Evolutionary conservation across 2,329 filamentous ascomycete genomes (phyloP).

Genomic region (Fusarium humuli): DNA sequence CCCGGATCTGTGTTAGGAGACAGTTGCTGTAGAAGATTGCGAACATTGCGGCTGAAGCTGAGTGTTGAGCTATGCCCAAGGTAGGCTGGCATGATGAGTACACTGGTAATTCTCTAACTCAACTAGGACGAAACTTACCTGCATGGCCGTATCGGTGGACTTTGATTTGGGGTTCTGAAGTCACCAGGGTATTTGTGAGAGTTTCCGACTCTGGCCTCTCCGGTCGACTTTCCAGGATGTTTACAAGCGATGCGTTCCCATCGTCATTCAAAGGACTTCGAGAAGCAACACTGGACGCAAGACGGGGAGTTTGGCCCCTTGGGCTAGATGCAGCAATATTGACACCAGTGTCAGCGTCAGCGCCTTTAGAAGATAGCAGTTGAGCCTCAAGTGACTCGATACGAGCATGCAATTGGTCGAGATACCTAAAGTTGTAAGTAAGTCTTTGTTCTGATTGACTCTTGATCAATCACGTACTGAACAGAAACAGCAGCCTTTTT

Average conservation of each 20-base stretch:
- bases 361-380: not conserved
- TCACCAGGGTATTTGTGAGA: conserved; percentile 33
- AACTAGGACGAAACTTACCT: not conserved
- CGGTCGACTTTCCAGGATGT: not conserved
- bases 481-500: conserved; percentile 27
- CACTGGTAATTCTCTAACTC: fast-evolving
- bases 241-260: not conserved
- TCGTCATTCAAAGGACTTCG: not conserved
- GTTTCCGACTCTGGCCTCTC: conserved; percentile 4
- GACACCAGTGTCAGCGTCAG: not conserved
- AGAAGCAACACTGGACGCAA: not conserved
- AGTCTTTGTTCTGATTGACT: not conserved
- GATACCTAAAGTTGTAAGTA: conserved; percentile 18
- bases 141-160: conserved; percentile 36
- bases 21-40: conserved; percentile 35
- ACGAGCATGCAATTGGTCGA: conserved; percentile 31
- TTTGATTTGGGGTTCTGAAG: conserved; percentile 38
- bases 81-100: conserved; percentile 24
- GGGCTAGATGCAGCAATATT: too few relatives aligned
- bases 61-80: conserved; percentile 38
- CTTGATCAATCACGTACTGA: conserved; percentile 20
- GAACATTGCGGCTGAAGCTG: conserved; percentile 36
- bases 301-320: not conserved
- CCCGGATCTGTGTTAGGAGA: conserved; percentile 22
- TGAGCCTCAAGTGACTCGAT: conserved; percentile 29